Evolutionary conservation across 2,329 filamentous ascomycete species (phyloP).

Genomic region (Diaporthe amygdali): DNA sequence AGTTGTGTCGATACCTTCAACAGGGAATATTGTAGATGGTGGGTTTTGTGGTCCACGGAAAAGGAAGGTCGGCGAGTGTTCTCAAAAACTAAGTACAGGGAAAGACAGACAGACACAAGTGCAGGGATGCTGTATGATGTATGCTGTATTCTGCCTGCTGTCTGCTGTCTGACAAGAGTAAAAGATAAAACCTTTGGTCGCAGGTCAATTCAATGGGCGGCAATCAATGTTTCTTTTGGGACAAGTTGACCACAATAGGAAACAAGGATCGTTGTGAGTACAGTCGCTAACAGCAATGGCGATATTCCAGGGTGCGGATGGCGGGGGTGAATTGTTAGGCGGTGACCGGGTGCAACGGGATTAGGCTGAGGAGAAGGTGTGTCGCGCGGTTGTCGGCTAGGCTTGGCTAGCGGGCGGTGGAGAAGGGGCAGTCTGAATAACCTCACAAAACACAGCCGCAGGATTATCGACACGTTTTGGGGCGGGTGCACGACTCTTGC

Average conservation of each 20-base stretch:
- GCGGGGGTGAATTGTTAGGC: constrained; percentile 21
- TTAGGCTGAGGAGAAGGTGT: not conserved
- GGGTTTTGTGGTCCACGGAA: not conserved
- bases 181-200: not conserved
- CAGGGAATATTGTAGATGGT: not conserved
- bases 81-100: not conserved
- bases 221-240: not conserved
- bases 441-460: constrained; percentile 26
- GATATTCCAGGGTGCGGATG: not conserved
- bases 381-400: constrained; percentile 1
- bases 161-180: not conserved
- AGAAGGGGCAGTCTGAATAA: constrained; percentile 29
- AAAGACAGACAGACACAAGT: not conserved
- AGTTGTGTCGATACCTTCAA: not conserved
- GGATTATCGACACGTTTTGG: not conserved
- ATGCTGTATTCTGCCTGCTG: too few relatives aligned
- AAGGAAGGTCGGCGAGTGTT: not conserved
- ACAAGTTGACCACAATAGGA: not conserved
- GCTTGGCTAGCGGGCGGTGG: constrained; percentile 22
- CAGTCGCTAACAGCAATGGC: constrained; percentile 19
- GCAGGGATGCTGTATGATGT: not conserved
- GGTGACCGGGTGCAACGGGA: constrained; percentile 7
- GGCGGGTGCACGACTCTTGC: constrained; percentile 16
- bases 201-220: not conserved
- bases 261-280: constrained; percentile 4